Base-by-base conservation (phyloP, 352 stramenopile species). In the Globisporangium takayamanum region DNA sequence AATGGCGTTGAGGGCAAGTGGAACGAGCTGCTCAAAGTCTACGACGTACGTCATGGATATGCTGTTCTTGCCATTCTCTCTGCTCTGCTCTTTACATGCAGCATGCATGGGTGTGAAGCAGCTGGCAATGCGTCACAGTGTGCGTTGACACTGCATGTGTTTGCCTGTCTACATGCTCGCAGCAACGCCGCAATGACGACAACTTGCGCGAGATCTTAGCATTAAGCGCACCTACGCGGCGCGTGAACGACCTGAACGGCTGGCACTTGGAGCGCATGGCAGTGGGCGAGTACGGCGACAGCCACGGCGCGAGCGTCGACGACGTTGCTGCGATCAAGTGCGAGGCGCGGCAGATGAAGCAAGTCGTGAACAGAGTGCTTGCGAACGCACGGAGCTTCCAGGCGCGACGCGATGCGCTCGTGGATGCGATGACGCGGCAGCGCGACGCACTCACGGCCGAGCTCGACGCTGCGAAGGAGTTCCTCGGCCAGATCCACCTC, bases 251-350 rank as follows among this genome's bases (percentile, higher is more conserved):
- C 26, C 62, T 92, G 12, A 89, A 78, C 16, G 75, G 75, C 16
- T 92, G 83, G 83, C 78, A 90, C 66, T 57, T 92, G 50, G 83
- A 92, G 67, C 83, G 83, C 47, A 92, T 92, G 80, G 83, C 83
- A 0, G 79, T 90, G 33, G 80, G 77, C 16, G 83, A 92, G 64
- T 79, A 82, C n/a, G 83, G 70, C 20, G 68, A 75, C 25, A 48
- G 58, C 3, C 5, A 18, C 5, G 57, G 59, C 11, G 54, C 64
- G 2, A 75, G 50, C 37, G 54, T 57, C 33, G 30, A 56, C 48
- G 77, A 92, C 55, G 67, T 86, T 48, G 70, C 75, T 6, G 56
- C 74, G 39, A 87, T 89, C 67, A 79, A 86, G 60, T 73, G 74
- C 3, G 77, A 92, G 50, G 70, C 64, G 48, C 75, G 72, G 18